Conservation (phyloP, 163 green algal genomes). For the Prototheca wickerhamii region DNA sequence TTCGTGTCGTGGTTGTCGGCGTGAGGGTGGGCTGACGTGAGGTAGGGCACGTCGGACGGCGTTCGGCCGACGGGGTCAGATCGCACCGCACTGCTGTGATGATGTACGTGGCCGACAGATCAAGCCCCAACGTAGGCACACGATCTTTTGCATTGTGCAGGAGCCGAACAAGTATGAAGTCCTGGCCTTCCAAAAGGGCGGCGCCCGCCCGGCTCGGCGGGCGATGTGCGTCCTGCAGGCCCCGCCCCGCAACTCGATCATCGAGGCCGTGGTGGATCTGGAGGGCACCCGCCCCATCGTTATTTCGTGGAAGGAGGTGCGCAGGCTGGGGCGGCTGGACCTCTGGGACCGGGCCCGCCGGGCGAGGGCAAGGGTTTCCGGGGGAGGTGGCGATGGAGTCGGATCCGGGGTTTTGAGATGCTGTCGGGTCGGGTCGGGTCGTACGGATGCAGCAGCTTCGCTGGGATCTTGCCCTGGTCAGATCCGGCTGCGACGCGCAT, state of each 20-base stretch:
- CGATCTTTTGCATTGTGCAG: conserved; percentile 15
- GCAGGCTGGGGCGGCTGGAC: neutral
- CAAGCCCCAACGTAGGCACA: no score
- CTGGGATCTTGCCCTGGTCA: no score
- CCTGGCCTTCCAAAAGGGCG: conserved; percentile 30
- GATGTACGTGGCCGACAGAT: no score
- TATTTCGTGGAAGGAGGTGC: conserved; percentile 28
- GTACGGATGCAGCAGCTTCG: neutral
- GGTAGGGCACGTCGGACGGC: neutral
- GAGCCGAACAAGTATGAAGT: conserved; percentile 48
- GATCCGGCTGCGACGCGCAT: neutral
- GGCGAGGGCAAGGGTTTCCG: neutral
- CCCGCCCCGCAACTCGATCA: conserved; percentile 16
- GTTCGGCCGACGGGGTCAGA: neutral
- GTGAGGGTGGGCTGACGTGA: neutral
- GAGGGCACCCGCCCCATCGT: conserved; percentile 9
- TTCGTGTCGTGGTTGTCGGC: conserved; percentile 3
- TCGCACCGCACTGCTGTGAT: neutral
- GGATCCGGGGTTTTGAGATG: no score
- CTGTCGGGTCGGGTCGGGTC: no score
- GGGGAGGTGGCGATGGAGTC: no score
- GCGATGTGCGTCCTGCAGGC: conserved; percentile 45
- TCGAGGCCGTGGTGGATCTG: conserved; percentile 30
- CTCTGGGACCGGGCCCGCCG: no score
- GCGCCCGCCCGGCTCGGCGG: conserved; percentile 13